Evolutionary conservation across 2,329 filamentous ascomycete genomes (phyloP).

Genomic region (Xylariaceae sp.): DNA sequence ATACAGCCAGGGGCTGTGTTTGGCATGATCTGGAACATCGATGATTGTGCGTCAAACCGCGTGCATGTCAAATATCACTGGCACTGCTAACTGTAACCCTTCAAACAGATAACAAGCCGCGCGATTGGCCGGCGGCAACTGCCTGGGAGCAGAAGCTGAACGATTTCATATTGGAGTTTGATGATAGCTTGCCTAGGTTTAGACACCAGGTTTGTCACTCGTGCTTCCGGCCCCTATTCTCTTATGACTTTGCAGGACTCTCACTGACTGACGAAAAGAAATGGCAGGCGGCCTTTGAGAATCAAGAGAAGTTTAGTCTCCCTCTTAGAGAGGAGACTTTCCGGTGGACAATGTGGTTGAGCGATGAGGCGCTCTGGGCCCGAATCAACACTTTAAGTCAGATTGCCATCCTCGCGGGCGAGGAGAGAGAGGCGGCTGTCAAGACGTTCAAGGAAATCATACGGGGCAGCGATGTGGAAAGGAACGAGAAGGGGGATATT

Average conservation of each 20-base stretch:
- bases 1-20: conserved; percentile 56
- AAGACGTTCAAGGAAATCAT: conserved; percentile 51
- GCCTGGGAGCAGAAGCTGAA: conserved; percentile 59
- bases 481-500: conserved; percentile 58
- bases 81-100: conserved; percentile 10
- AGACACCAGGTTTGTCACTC: conserved; percentile 43
- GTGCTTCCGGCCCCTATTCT: background rate
- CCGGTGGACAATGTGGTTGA: conserved; percentile 54
- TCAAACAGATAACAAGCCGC: conserved; percentile 57
- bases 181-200: conserved; percentile 60
- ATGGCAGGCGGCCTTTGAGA: conserved; percentile 62
- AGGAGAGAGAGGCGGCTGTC: conserved; percentile 44
- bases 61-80: background rate
- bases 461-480: conserved; percentile 46
- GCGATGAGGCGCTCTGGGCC: conserved; percentile 56
- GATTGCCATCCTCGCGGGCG: conserved; percentile 53
- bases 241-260: background rate
- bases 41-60: conserved; percentile 53
- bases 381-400: conserved; percentile 63
- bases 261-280: conserved; percentile 29
- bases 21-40: conserved; percentile 68
- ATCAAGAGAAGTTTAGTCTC: conserved; percentile 53
- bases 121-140: conserved; percentile 49
- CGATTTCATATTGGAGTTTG: conserved; percentile 49
- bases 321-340: conserved; percentile 54